These are phyloP conservation scores for Fusarium floridanum DNA, from an alignment of 2,329 filamentous ascomycete genomes.

Conservation along the genomic window DNA sequence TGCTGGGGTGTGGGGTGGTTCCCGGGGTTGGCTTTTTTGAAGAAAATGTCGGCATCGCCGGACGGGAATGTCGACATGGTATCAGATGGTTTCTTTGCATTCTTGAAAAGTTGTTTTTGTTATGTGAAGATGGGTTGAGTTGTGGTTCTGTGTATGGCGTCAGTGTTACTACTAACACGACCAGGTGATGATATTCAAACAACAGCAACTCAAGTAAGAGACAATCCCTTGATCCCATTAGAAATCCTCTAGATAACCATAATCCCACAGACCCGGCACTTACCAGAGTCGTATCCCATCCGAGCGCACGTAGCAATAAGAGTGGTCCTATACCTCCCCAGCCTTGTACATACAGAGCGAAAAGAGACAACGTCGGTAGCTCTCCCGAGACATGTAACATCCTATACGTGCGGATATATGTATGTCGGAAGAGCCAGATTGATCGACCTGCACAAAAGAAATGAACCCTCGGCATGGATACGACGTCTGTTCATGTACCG, in stretches of 20 bases:
- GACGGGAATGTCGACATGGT: not conserved
- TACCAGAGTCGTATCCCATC: not conserved
- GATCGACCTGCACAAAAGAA: not conserved
- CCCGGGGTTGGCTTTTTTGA: not conserved
- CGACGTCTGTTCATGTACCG: not conserved
- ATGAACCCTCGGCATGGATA: not conserved
- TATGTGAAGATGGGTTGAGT: not conserved
- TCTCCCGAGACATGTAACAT: not conserved
- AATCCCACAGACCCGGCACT: not conserved
- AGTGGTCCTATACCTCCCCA: not conserved
- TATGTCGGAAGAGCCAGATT: not conserved
- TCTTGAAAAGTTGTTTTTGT: not conserved
- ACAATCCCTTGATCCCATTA: not conserved
- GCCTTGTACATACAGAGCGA: not conserved
- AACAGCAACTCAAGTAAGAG: not conserved
- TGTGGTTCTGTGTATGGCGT: not conserved
- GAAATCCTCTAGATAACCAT: not conserved
- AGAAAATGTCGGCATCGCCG: not conserved
- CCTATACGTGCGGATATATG: not conserved
- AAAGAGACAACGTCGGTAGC: not conserved
- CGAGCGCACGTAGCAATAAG: not conserved
- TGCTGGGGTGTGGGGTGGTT: not conserved
- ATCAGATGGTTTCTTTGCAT: not conserved
- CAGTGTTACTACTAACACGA: not conserved
- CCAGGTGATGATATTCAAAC: not conserved